Percentiles rank a stretch among this genome's conserved stretches.
Conservation (phyloP, 2,329 filamentous ascomycete species). For the Hymenoscyphus occultus region DNA sequence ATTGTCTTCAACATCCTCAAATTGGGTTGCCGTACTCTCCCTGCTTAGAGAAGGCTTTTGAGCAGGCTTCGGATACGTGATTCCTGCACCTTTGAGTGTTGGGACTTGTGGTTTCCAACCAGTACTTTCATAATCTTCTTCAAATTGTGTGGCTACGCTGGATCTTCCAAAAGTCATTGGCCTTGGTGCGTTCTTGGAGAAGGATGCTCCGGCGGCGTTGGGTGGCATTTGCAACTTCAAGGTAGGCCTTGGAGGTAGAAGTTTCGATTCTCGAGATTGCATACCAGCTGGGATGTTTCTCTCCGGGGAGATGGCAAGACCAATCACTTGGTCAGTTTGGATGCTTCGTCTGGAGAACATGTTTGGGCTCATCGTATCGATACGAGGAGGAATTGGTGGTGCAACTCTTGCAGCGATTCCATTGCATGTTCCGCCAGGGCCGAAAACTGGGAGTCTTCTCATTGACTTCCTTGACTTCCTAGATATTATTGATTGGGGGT, state of each 20-base stretch:
- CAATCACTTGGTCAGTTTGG: conserved; percentile 28
- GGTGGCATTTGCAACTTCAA: conserved; percentile 31
- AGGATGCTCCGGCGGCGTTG: conserved; percentile 5
- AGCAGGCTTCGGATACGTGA: conserved; percentile 9
- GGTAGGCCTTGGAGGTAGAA: conserved; percentile 34
- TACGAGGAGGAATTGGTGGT: conserved; percentile 20
- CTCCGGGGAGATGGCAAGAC: conserved; percentile 34
- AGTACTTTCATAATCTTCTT: conserved; percentile 30
- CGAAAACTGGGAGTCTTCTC: conserved; percentile 17
- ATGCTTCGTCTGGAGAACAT: conserved; percentile 35
- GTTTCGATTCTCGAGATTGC: conserved; percentile 26
- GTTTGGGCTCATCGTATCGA: conserved; percentile 31
- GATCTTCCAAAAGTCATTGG: conserved; percentile 21
- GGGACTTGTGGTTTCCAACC: conserved; percentile 14
- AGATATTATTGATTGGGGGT: conserved; percentile 22
- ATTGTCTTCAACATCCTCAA: conserved; percentile 12
- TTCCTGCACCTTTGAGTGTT: conserved; percentile 14
- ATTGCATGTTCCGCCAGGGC: conserved; percentile 27
- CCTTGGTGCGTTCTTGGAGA: conserved; percentile 5
- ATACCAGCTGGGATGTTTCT: conserved; percentile 13
- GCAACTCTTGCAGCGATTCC: conserved; percentile 27
- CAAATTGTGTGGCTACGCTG: conserved; percentile 35
- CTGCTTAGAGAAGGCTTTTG: conserved; percentile 6
- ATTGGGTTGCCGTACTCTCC: conserved; percentile 11
- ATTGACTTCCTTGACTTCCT: conserved; percentile 18